Percentiles rank a stretch among this genome's conserved stretches.
phyloP scores from a whole-genome alignment of 805 yeast genomes.

The Scheffersomyces ergatensis region DNA sequence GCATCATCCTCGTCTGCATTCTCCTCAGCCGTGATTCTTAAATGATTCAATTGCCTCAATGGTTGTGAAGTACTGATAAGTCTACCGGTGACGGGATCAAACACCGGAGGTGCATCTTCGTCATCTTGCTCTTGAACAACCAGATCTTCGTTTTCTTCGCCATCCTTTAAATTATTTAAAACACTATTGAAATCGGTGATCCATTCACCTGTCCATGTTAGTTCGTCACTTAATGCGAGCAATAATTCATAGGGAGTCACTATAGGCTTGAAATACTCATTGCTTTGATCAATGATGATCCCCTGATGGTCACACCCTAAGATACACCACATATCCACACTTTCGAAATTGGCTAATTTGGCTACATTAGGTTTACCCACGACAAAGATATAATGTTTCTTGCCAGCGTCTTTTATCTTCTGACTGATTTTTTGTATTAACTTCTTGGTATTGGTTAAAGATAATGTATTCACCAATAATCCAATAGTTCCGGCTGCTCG shows the following conservation, averaged over 20 bases:
- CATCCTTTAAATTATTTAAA: conserved; percentile 36
- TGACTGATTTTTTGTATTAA: conserved; percentile 59
- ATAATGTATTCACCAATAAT: conserved; percentile 83
- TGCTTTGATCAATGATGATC: conserved; percentile 72
- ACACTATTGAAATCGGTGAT: conserved; percentile 68
- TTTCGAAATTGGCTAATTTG: conserved; percentile 91
- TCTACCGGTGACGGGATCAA: conserved; percentile 85
- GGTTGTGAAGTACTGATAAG: conserved; percentile 72
- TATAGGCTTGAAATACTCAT: conserved; percentile 85
- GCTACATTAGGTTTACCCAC: conserved; percentile 99
- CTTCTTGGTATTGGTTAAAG: conserved; percentile 70
- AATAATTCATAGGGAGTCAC: conserved; percentile 90
- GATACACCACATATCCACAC: conserved; percentile 92
- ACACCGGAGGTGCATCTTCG: conserved; percentile 63
- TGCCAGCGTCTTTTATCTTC: conserved; percentile 71
- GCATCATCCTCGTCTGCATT: conserved; percentile 9
- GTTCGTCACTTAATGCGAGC: conserved; percentile 71
- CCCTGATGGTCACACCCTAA: conserved; percentile 96
- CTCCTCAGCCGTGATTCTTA: conserved; percentile 53
- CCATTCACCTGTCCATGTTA: conserved; percentile 95
- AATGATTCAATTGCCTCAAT: conserved; percentile 60
- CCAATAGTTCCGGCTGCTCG: conserved; percentile 92
- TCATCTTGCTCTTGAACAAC: conserved; percentile 16
- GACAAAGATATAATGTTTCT: conserved; percentile 90
- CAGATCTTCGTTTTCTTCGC: conserved; percentile 21